Conservation (phyloP, 2,329 filamentous ascomycete species). For the Didymella pinodella region DNA sequence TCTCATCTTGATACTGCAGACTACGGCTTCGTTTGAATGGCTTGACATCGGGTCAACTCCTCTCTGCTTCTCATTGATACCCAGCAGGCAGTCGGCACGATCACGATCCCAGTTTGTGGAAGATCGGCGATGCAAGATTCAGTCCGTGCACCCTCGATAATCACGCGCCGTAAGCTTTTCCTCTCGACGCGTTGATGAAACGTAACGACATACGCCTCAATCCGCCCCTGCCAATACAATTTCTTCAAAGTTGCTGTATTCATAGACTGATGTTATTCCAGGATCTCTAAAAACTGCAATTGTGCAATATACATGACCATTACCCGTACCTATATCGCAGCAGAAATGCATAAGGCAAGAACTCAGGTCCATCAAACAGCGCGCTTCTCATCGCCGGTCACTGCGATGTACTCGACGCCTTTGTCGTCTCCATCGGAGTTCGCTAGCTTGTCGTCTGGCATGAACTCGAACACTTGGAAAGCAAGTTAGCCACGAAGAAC, state of each 20-base stretch:
- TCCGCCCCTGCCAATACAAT: no score
- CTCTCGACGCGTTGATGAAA: background rate
- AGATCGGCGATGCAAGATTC: no score
- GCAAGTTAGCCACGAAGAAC: background rate
- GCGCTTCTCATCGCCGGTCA: background rate
- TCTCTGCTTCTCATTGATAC: background rate
- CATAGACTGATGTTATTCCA: no score
- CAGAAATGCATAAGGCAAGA: background rate
- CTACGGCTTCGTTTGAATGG: background rate
- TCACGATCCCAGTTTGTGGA: no score
- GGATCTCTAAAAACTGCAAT: no score
- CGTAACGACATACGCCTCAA: no score
- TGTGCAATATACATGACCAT: no score
- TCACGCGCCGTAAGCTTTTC: background rate
- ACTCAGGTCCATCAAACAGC: background rate
- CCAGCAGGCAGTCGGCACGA: background rate
- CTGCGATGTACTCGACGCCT: background rate
- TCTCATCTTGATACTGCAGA: background rate
- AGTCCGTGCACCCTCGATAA: background rate
- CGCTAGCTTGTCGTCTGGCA: background rate
- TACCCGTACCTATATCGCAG: background rate
- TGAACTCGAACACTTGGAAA: background rate
- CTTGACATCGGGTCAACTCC: background rate
- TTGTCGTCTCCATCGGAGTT: background rate
- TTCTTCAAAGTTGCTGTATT: no score